Percentiles rank a stretch among this genome's conserved stretches.
Evolutionary conservation across 768 basidiomycete species (phyloP).

Genomic region (Filobasidium floriforme): DNA sequence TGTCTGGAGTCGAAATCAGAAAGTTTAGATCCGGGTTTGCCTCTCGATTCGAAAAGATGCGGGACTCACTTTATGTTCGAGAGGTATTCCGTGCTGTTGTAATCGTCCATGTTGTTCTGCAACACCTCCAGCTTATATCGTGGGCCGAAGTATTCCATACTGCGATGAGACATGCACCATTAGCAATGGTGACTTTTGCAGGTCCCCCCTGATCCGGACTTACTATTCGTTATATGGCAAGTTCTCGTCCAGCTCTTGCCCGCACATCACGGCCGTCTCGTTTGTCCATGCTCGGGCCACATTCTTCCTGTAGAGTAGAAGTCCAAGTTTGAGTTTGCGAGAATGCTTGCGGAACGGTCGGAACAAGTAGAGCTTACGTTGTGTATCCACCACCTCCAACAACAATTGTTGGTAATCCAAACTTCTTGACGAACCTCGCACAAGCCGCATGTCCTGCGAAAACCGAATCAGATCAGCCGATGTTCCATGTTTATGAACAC

Average conservation of each 20-base stretch:
- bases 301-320: conserved; percentile 55
- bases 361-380: conserved; percentile 47
- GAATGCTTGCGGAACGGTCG: not conserved
- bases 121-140: conserved; percentile 85
- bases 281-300: conserved; percentile 91
- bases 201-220: conserved; percentile 13
- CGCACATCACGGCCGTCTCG: conserved; percentile 93
- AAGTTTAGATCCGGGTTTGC: not conserved
- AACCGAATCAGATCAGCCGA: not conserved
- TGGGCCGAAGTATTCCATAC: conserved; percentile 97
- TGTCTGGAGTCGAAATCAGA: conserved; percentile 44
- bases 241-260: conserved; percentile 56
- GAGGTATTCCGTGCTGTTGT: conserved; percentile 74
- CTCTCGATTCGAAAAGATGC: not conserved
- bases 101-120: conserved; percentile 88
- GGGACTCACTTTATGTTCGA: conserved; percentile 64
- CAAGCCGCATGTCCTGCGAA: conserved; percentile 74
- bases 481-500: not conserved
- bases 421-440: conserved; percentile 72
- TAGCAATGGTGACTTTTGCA: conserved; percentile 37
- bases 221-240: conserved; percentile 47
- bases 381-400: conserved; percentile 97
- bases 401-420: conserved; percentile 78
- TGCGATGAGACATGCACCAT: conserved; percentile 63
- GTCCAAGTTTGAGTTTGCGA: not conserved